Evolutionary conservation across 306 rosid genomes (phyloP), one percentile per base, ranked within the genome.

Genomic region (Vicia sativa): DNA sequence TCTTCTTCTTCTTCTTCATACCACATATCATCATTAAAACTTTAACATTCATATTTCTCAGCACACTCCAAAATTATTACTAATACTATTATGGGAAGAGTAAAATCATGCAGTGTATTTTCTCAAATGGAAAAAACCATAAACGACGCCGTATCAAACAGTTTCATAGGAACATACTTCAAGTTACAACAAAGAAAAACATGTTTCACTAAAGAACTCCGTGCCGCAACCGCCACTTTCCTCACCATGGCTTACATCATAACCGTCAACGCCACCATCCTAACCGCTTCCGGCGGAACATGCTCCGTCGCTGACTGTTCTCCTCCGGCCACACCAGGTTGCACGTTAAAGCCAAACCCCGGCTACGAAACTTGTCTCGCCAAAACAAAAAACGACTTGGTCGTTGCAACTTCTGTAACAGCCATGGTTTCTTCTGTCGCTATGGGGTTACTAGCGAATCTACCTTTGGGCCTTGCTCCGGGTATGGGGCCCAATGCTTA

Each of bases 171-270:
- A 5, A 78, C 15, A 4, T 84, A 82, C 83, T 95, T 90, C 92
- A 88, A 84, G 77, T 54, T 95, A 4, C 87, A 90, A 66, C 84
- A 82, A 0, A 74, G 97, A 11, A 87, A 87, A 67, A 88, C 73
- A 31, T 82, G 86, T 25, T 85, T 95, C 72, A 90, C 95, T 0
- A 81, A 25, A 25, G 97, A 90, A 39, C 72, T 90, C 0, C 84
- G 99, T 2, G 99, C 99, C 0, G 97, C 89, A 4, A 74, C 80
- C 1, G 96, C 96, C 62, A 95, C 97, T 19, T 95, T 95, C 39
- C 82, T 95, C 64, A 95, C 99, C 60, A 95, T 95, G 99, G 97
- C 95, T 15, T 95, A 95, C 50, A 95, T 90, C 84, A 88, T 95
- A 71, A 82, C 96, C 4, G 95, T 95, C 77, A 95, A 95, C 68